These are phyloP conservation scores for Pseudogymnoascus sp. DNA, from an alignment of 2,329 filamentous ascomycete genomes.

Conservation along the genomic window DNA sequence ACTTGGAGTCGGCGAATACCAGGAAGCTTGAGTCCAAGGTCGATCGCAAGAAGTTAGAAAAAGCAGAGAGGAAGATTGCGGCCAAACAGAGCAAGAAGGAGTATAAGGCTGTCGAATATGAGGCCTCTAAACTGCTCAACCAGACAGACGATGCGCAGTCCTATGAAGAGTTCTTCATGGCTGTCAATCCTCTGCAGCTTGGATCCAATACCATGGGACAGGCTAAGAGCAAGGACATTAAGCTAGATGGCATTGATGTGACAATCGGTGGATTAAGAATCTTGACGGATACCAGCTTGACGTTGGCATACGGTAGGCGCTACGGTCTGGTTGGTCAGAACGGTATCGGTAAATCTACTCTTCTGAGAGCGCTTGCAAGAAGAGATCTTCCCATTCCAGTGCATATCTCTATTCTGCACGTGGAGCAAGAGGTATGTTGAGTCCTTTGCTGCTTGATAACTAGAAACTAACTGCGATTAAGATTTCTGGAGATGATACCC, in stretches of 20 bases:
- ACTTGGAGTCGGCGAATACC: constrained; percentile 85
- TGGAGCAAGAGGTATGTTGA: constrained; percentile 81
- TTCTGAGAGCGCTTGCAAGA: constrained; percentile 81
- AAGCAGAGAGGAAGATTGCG: constrained; percentile 93
- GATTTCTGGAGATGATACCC: constrained; percentile 92
- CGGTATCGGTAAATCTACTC: constrained; percentile 96
- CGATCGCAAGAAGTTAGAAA: constrained; percentile 97
- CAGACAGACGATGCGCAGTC: constrained; percentile 76
- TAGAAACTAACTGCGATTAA: constrained; percentile 32
- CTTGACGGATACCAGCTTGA: constrained; percentile 81
- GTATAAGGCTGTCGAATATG: constrained; percentile 97
- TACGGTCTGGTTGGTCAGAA: constrained; percentile 99
- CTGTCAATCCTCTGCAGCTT: constrained; percentile 90
- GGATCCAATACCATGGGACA: constrained; percentile 58
- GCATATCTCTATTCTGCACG: constrained; percentile 97
- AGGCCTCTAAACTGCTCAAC: constrained; percentile 83
- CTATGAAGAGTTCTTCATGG: constrained; percentile 99
- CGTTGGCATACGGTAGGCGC: constrained; percentile 81
- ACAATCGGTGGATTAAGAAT: constrained; percentile 86
- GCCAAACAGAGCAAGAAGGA: constrained; percentile 98
- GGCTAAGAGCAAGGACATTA: constrained; percentile 97
- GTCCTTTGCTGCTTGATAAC: not conserved
- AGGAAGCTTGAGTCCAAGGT: constrained; percentile 96
- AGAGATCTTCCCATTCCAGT: constrained; percentile 92
- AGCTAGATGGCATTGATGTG: constrained; percentile 92